Base-by-base conservation (phyloP, 129 eudicot species). In the Chrysanthemum lavandulifolium region DNA sequence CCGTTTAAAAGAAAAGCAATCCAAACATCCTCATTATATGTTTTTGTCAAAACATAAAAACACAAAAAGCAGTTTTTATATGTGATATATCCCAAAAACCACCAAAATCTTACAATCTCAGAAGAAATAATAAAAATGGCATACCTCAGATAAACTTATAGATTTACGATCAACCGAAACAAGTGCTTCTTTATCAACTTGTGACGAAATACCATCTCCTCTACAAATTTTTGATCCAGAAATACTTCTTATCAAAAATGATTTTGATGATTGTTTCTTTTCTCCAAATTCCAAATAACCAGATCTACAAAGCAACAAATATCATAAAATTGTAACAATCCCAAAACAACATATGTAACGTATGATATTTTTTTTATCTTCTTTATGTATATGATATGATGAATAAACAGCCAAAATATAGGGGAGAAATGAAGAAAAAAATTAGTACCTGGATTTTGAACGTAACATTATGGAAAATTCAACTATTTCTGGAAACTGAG, bases 381-480 rank as follows among this genome's bases (percentile, higher is more conserved):
- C 11, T 25, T 57, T 45, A 12, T 29, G 33, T 76, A 76, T 47
- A 58, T 10, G 57, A 65, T 29, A 29, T 54, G 1, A 25, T 54
- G 53, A 4, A 16, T 51, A 50, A 68, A 71, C 18, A 54, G 12
- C 23, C 58, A 69, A 15, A 75, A 40, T 13, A 54, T 65, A 75
- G 27, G 55, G 55, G 55, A 57, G 75, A 73, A 31, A 31, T 31
- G 18, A 68, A 61, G 43, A 65, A 40, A 10, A 48, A 62, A 9
- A 45, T 2, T 31, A 65, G 84, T 84, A 89, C 91, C 96, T 89
- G 71, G 96, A 86, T 86, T 81, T 86, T 68, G 91, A 86, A 72
- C 87, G 82, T 47, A 81, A 76, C 91, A 89, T 80, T 68, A 65
- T 75, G 72, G 51, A 74, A 72, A 72, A 72, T 70, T 71, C 59